Evolutionary conservation across 225 moss, liverwort and hornwort genomes (phyloP).

Genomic region (Polytrichum commune): DNA sequence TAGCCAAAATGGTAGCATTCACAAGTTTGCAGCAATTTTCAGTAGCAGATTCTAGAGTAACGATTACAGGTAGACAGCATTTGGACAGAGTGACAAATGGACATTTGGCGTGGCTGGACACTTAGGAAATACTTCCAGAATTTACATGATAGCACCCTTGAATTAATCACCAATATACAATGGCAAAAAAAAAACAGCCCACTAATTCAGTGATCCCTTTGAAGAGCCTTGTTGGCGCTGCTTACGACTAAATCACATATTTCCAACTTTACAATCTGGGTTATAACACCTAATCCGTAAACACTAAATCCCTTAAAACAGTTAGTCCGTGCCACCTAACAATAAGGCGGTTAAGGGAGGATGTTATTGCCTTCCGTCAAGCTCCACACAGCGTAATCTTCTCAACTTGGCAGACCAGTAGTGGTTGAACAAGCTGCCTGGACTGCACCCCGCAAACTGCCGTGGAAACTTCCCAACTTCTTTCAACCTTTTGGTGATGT

Average conservation of each 20-base stretch:
- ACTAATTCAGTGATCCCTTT: background rate
- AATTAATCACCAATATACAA: background rate
- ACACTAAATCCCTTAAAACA: background rate
- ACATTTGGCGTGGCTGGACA: too few species aligned
- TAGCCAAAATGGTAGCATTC: too few species aligned
- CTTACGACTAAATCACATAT: background rate
- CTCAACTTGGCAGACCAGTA: constrained; percentile 89
- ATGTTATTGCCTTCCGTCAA: constrained; percentile 62
- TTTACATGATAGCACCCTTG: too few species aligned
- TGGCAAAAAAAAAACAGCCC: background rate
- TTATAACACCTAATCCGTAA: background rate
- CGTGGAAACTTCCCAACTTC: constrained; percentile 60
- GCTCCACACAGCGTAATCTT: constrained; percentile 55
- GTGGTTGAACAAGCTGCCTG: constrained; percentile 80
- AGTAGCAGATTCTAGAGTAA: too few species aligned
- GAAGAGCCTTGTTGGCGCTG: background rate
- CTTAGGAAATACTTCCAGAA: too few species aligned
- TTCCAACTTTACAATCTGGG: background rate
- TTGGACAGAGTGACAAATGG: too few species aligned
- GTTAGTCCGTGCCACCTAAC: background rate
- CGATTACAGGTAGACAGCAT: too few species aligned
- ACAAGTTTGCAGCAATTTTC: too few species aligned
- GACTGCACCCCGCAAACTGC: constrained; percentile 61
- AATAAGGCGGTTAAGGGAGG: background rate
- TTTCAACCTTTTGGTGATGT: constrained; percentile 29